phyloP scores from a whole-genome alignment of 805 yeast species.

The Candida pseudoglaebosa region DNA sequence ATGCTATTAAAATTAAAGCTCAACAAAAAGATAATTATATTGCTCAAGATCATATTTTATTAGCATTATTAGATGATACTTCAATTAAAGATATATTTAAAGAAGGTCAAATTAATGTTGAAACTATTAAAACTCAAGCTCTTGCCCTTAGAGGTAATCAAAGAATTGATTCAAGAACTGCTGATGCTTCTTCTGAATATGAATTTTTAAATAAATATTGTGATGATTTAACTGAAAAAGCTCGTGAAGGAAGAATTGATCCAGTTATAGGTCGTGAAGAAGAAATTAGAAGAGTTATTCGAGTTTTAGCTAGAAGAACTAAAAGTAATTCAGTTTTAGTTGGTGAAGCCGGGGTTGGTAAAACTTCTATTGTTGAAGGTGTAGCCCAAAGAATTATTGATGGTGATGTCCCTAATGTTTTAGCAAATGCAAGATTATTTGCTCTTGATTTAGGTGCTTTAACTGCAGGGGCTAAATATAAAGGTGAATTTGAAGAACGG shows the following conservation, averaged over 20 bases:
- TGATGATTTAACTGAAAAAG: slow-evolving; percentile 87
- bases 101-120: slow-evolving; percentile 63
- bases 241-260: slow-evolving; percentile 90
- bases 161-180: slow-evolving; percentile 88
- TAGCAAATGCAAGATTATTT: slow-evolving; percentile 75
- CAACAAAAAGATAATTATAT: slow-evolving; percentile 88
- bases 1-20: slow-evolving; percentile 72
- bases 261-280: slow-evolving; percentile 99
- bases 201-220: slow-evolving; percentile 91
- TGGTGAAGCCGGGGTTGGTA: slow-evolving; percentile 99
- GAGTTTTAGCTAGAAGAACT: slow-evolving; percentile 94
- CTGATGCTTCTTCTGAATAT: slow-evolving; percentile 80
- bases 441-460: slow-evolving; percentile 93
- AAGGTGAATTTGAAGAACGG: slow-evolving; percentile 98
- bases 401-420: slow-evolving; percentile 87
- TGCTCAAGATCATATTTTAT: slow-evolving; percentile 89
- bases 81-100: slow-evolving; percentile 68
- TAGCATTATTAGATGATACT: slow-evolving; percentile 79
- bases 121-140: slow-evolving; percentile 73
- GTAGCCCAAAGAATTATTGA: slow-evolving; percentile 97
- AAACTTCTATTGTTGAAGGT: slow-evolving; percentile 96
- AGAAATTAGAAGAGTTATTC: slow-evolving; percentile 90
- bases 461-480: slow-evolving; percentile 98
- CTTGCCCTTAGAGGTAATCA: slow-evolving; percentile 82
- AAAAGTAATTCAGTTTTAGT: slow-evolving; percentile 95